Evolutionary conservation across 108 stramenopile species (phyloP).

Genomic region (Pseudonitzschia multistriata): DNA sequence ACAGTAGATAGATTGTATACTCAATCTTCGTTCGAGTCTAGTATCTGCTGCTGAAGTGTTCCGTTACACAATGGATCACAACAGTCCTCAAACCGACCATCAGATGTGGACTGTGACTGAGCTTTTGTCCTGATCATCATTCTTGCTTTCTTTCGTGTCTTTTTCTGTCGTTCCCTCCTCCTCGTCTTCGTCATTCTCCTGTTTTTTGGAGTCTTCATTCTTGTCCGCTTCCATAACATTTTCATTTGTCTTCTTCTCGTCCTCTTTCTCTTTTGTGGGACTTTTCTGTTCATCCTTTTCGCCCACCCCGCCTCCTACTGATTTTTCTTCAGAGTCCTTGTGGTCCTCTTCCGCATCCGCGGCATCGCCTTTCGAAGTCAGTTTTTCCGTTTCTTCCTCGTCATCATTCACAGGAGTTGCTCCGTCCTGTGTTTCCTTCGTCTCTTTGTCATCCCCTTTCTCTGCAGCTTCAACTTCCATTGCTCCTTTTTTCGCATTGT

Average conservation of each 20-base stretch:
- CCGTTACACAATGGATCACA: too few species aligned
- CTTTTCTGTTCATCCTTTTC: background rate
- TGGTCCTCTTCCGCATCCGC: background rate
- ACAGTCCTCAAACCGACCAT: too few species aligned
- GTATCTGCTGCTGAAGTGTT: too few species aligned
- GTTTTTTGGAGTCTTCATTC: background rate
- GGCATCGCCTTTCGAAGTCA: background rate
- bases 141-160: background rate
- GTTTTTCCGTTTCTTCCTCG: constrained; percentile 5
- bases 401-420: background rate
- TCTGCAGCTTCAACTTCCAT: background rate
- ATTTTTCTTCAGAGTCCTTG: constrained; percentile 1
- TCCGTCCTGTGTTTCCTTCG: too few species aligned
- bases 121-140: too few species aligned
- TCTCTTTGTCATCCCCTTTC: background rate
- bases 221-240: background rate
- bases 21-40: too few species aligned
- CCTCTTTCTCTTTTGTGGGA: background rate
- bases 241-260: background rate
- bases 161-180: background rate
- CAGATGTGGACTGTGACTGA: too few species aligned
- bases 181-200: background rate
- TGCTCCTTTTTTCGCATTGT: background rate
- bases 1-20: too few species aligned
- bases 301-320: constrained; percentile 1